Percentiles rank a stretch among this genome's conserved stretches.
These are phyloP conservation scores for Tetratostichococcus sp. DNA, from an alignment of 139 green algal species.

Conservation along the genomic window DNA sequence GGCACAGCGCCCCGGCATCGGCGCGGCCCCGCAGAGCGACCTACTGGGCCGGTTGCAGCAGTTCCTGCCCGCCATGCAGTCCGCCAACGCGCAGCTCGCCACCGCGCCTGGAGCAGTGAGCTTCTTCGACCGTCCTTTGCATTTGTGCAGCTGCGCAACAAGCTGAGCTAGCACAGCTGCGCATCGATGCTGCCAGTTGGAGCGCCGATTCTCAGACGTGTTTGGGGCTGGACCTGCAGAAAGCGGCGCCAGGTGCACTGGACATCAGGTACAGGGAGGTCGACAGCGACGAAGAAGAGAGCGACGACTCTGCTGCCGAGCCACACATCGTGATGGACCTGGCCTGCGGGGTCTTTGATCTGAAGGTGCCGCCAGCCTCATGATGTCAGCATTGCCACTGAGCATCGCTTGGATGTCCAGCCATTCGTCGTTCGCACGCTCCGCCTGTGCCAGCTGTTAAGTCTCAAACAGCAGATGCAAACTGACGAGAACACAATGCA, in stretches of 20 bases:
- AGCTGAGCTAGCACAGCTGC: too few relatives aligned
- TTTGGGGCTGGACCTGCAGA: too few relatives aligned
- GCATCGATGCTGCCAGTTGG: too few relatives aligned
- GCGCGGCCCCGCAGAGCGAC: background rate
- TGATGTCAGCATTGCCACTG: too few relatives aligned
- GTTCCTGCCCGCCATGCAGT: slow-evolving; percentile 33
- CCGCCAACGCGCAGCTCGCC: slow-evolving; percentile 25
- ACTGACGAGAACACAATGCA: too few relatives aligned
- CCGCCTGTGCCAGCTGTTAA: too few relatives aligned
- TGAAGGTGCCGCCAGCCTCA: background rate
- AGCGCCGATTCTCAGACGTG: too few relatives aligned
- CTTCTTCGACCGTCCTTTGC: too few relatives aligned
- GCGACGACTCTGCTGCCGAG: background rate
- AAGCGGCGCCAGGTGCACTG: background rate
- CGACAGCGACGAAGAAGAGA: background rate
- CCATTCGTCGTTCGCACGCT: too few relatives aligned
- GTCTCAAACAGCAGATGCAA: too few relatives aligned
- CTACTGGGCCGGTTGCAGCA: slow-evolving; percentile 29
- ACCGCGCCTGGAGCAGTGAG: background rate
- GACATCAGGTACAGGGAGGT: background rate
- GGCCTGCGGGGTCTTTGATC: slow-evolving; percentile 5
- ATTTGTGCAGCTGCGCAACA: too few relatives aligned
- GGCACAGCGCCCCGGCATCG: background rate
- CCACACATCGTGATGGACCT: slow-evolving; percentile 10
- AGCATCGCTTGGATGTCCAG: too few relatives aligned